phyloP scores from a whole-genome alignment of 495 filamentous ascomycete species.

The Trypethelium eluteriae region DNA sequence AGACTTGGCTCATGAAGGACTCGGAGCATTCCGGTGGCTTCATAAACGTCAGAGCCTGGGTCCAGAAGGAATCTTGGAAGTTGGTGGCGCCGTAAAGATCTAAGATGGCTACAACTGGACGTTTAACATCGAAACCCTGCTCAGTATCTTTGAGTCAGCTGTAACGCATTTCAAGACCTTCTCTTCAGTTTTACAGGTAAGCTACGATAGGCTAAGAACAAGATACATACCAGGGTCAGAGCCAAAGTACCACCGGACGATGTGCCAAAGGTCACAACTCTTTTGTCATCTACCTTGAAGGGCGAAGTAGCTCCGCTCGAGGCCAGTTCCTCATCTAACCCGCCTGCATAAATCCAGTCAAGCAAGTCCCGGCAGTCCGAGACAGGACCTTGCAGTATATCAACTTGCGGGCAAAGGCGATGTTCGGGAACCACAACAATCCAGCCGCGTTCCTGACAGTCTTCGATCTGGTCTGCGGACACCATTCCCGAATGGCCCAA shows the following conservation, averaged over 20 bases:
- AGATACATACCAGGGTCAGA: conserved; percentile 3
- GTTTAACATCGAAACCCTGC: conserved; percentile 11
- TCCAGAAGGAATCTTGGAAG: conserved; percentile 10
- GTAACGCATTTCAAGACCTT: background rate
- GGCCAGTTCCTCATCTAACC: conserved; percentile 3
- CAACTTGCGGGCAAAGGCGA: conserved; percentile 11
- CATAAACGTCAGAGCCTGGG: background rate
- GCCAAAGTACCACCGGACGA: conserved; percentile 10
- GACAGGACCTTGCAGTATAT: conserved; percentile 9
- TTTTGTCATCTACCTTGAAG: background rate
- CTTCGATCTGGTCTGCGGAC: conserved; percentile 10
- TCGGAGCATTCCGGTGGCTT: conserved; percentile 12
- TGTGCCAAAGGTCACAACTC: conserved; percentile 9
- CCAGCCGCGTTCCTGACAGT: conserved; percentile 12
- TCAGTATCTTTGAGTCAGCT: background rate
- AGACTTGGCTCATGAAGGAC: conserved; percentile 11
- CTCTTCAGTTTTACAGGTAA: background rate
- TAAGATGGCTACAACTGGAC: conserved; percentile 9
- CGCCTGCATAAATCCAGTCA: conserved; percentile 3
- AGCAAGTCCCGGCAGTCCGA: conserved; percentile 10
- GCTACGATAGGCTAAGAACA: background rate
- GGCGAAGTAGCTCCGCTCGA: background rate
- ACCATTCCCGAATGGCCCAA: conserved; percentile 11
- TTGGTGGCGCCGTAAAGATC: conserved; percentile 14
- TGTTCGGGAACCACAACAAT: conserved; percentile 12